Conservation (phyloP, 176 grass and related monocot species). For the Zoysia japonica region DNA sequence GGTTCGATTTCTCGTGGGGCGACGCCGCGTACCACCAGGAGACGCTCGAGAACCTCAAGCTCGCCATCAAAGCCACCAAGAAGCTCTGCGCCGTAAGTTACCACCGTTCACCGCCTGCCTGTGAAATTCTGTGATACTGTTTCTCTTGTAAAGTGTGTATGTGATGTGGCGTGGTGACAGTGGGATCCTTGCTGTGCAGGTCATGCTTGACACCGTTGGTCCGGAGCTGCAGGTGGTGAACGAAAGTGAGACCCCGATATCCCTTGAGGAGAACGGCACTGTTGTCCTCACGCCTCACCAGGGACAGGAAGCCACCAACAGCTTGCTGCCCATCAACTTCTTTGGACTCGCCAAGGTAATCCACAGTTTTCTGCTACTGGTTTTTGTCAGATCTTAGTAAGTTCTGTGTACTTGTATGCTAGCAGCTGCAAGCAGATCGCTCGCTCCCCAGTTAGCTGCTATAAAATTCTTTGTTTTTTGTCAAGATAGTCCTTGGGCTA, state of each 20-base stretch:
- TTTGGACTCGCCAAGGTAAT: constrained; percentile 74
- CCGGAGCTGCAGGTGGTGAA: constrained; percentile 94
- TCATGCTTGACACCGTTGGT: constrained; percentile 95
- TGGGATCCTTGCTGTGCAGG: constrained; percentile 34
- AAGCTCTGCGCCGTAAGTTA: constrained; percentile 80
- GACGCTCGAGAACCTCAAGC: constrained; percentile 90
- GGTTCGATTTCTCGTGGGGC: constrained; percentile 98
- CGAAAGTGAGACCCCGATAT: constrained; percentile 68
- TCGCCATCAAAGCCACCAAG: constrained; percentile 89
- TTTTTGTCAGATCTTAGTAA: not conserved
- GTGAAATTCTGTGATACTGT: not conserved
- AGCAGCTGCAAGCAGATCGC: not conserved
- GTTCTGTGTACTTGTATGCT: constrained; percentile 19
- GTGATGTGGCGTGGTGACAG: not conserved
- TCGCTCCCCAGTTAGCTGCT: not conserved
- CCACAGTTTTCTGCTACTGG: not conserved
- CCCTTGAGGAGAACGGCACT: constrained; percentile 77
- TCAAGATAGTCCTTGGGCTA: too few relatives aligned
- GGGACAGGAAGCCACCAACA: constrained; percentile 63
- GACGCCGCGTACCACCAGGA: constrained; percentile 91
- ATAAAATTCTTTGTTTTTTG: not conserved
- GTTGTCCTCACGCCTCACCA: constrained; percentile 82
- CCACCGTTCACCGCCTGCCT: not conserved
- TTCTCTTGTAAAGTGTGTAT: not conserved
- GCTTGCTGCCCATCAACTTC: constrained; percentile 95